Conservation (phyloP, 169 alveolate genomes). For the Eimeria necatrix region DNA sequence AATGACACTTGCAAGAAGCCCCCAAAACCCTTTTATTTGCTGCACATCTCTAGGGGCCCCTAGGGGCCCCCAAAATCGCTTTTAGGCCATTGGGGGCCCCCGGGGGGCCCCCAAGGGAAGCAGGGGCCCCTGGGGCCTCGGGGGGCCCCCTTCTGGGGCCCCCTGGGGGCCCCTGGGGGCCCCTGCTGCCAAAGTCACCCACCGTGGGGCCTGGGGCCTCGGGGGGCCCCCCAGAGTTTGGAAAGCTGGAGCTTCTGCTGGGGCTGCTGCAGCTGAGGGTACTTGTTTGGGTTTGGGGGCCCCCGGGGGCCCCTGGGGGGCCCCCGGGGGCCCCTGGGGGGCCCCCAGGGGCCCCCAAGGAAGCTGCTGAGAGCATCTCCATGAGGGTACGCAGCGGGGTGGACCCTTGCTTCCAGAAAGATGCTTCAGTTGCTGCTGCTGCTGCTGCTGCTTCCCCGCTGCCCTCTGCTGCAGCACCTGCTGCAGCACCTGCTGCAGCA, state of each 20-base stretch:
- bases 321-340: too few relatives aligned
- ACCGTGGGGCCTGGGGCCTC: background rate
- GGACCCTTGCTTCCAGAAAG: constrained; percentile 37
- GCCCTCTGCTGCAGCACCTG: background rate
- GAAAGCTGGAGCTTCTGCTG: background rate
- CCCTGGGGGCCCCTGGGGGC: too few relatives aligned
- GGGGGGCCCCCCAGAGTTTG: background rate
- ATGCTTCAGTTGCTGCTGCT: background rate
- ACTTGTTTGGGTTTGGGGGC: background rate
- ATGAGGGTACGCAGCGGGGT: constrained; percentile 55
- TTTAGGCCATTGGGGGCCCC: too few relatives aligned
- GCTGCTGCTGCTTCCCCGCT: constrained; percentile 44
- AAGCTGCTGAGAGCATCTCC: constrained; percentile 20
- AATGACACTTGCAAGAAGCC: too few relatives aligned
- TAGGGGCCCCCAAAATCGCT: too few relatives aligned
- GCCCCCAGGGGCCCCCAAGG: constrained; percentile 55
- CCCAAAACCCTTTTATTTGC: too few relatives aligned
- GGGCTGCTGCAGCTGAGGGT: background rate
- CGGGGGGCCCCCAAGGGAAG: too few relatives aligned
- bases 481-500: background rate
- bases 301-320: too few relatives aligned
- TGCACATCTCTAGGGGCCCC: too few relatives aligned
- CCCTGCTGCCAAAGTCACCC: too few relatives aligned
- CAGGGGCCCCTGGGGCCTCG: too few relatives aligned
- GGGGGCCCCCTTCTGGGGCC: too few relatives aligned